Evolutionary conservation across 2,329 filamentous ascomycete genomes (phyloP).

Genomic region (Metarhizium humberi): DNA sequence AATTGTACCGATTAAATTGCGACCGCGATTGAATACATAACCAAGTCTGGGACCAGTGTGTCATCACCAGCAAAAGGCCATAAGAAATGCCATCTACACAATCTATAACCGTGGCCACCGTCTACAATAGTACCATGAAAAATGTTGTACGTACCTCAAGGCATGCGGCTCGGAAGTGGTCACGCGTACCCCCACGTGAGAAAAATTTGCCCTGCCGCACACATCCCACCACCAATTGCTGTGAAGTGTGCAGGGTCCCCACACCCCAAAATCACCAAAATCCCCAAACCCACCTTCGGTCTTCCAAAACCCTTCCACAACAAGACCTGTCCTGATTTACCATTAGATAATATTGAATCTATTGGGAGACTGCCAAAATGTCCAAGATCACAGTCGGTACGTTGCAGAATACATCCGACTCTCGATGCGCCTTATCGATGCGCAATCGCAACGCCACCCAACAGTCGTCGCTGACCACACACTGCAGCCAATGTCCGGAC

Average conservation of each 20-base stretch:
- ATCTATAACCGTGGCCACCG: background rate
- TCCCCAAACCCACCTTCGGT: constrained; percentile 7
- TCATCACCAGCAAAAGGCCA: background rate
- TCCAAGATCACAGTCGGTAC: constrained; percentile 76
- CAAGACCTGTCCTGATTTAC: constrained; percentile 40
- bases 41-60: background rate
- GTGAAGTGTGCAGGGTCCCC: constrained; percentile 11
- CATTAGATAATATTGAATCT: constrained; percentile 60
- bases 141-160: background rate
- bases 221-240: constrained; percentile 14
- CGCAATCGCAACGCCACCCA: background rate
- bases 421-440: background rate
- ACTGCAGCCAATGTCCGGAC: constrained; percentile 74
- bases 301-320: constrained; percentile 11
- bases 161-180: background rate
- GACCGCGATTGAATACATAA: constrained; percentile 1
- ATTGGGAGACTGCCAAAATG: constrained; percentile 85
- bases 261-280: constrained; percentile 16
- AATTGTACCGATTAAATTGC: background rate
- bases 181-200: constrained; percentile 25
- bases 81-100: background rate
- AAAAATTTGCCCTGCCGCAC: constrained; percentile 24
- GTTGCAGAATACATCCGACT: constrained; percentile 9
- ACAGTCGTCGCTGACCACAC: constrained; percentile 19
- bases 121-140: background rate